Evolutionary conservation across 345 rosid genomes (phyloP).

Genomic region (Abelmoschus esculentus): DNA sequence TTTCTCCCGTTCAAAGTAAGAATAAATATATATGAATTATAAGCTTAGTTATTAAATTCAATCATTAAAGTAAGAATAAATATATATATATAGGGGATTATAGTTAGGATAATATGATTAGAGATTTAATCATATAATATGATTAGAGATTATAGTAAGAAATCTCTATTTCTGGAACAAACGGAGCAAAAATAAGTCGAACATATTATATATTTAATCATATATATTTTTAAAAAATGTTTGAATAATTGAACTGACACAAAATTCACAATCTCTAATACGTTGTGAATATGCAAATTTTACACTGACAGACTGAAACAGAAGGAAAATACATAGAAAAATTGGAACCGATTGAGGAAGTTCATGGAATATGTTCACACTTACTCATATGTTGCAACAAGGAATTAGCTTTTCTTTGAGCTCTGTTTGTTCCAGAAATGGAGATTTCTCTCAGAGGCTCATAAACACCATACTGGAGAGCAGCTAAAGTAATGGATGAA

Average conservation of each 20-base stretch:
- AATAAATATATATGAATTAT: no score
- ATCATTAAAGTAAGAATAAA: no score
- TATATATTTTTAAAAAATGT: background rate
- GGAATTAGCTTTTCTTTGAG: conserved; percentile 55
- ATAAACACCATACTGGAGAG: conserved; percentile 54
- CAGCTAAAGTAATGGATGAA: conserved; percentile 32
- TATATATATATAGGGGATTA: no score
- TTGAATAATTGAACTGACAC: background rate
- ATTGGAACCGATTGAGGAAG: background rate
- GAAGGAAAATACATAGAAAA: background rate
- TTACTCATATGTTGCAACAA: conserved; percentile 51
- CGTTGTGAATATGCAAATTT: background rate
- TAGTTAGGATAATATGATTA: no score
- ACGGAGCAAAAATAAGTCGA: no score
- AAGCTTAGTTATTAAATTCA: no score
- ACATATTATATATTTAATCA: no score
- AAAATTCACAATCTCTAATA: conserved; percentile 11
- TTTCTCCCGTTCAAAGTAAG: no score
- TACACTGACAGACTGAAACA: background rate
- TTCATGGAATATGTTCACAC: conserved; percentile 48
- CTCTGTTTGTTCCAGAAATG: conserved; percentile 46
- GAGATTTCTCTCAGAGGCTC: conserved; percentile 37
- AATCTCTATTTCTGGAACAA: no score
- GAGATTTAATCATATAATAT: no score
- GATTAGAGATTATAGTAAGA: no score